These are phyloP conservation scores for Colletotrichum lindemuthianum DNA, from an alignment of 2,329 filamentous ascomycete species.

Conservation along the genomic window DNA sequence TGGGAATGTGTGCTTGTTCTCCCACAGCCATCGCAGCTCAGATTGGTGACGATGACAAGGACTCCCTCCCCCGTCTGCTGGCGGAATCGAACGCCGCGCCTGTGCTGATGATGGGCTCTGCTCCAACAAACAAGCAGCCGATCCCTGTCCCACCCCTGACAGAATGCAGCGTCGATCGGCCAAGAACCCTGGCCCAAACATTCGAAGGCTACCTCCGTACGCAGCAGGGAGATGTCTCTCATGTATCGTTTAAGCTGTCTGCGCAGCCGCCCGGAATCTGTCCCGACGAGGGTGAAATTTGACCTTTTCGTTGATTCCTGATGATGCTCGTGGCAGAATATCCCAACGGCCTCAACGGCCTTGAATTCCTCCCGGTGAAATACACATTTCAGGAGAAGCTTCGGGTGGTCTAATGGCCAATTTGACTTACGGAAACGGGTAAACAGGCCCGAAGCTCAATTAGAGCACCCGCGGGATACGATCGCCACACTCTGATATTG, in stretches of 20 bases:
- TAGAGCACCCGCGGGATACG: not conserved
- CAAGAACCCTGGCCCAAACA: not conserved
- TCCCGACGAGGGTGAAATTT: slow-evolving; percentile 3
- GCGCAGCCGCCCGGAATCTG: not conserved
- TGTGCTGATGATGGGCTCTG: not conserved
- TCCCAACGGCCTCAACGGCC: too few relatives aligned
- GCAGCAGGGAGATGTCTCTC: too few relatives aligned
- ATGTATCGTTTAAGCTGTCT: not conserved
- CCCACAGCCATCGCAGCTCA: too few relatives aligned
- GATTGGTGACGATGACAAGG: too few relatives aligned
- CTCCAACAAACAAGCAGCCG: slow-evolving; percentile 30
- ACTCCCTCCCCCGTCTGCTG: slow-evolving; percentile 1
- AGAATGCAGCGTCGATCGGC: slow-evolving; percentile 6
- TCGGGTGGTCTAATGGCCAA: not conserved
- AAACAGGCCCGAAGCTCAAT: not conserved
- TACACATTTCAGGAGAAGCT: not conserved
- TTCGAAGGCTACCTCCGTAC: too few relatives aligned
- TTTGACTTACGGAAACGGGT: not conserved
- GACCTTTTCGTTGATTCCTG: not conserved
- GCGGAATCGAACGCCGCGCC: not conserved
- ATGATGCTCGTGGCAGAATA: too few relatives aligned
- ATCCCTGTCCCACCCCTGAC: slow-evolving; percentile 21
- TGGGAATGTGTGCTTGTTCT: too few relatives aligned
- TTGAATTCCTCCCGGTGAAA: not conserved
- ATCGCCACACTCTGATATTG: slow-evolving; percentile 6